These are phyloP conservation scores for Fusarium cyanostomum DNA, from an alignment of 2,329 filamentous ascomycete species.

Conservation along the genomic window DNA sequence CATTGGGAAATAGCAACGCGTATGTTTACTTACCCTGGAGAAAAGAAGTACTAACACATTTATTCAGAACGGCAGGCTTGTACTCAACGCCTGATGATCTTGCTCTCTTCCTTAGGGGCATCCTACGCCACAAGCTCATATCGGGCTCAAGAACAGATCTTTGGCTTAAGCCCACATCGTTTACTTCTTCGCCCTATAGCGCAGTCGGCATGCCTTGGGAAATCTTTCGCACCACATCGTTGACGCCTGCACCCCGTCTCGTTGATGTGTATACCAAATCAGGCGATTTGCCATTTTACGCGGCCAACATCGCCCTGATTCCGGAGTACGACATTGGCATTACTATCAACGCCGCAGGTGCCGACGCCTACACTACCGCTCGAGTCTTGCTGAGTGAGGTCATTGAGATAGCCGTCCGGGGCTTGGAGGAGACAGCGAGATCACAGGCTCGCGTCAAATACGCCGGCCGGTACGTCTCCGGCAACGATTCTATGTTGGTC, in stretches of 20 bases:
- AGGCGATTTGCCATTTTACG: not conserved
- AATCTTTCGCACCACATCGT: not conserved
- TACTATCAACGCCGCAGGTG: not conserved
- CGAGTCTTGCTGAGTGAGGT: not conserved
- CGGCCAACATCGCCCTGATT: not conserved
- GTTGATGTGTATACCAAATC: not conserved
- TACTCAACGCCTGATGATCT: constrained; percentile 54
- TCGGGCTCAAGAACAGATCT: not conserved
- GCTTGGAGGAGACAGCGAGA: not conserved
- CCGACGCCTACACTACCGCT: not conserved
- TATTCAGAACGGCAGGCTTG: constrained; percentile 46
- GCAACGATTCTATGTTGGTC: not conserved
- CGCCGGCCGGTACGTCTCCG: not conserved
- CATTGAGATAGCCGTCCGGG: not conserved
- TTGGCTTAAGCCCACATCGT: not conserved
- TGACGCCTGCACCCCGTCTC: not conserved
- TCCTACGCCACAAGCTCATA: not conserved
- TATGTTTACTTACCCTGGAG: not conserved
- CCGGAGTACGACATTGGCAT: not conserved
- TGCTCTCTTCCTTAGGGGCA: not conserved
- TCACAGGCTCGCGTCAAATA: not conserved
- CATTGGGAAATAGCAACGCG: not conserved
- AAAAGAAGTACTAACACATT: not conserved
- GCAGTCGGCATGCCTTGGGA: not conserved
- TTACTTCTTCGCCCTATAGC: not conserved